phyloP scores from a whole-genome alignment of 2,329 filamentous ascomycete genomes.

The Alternaria postmessia region DNA sequence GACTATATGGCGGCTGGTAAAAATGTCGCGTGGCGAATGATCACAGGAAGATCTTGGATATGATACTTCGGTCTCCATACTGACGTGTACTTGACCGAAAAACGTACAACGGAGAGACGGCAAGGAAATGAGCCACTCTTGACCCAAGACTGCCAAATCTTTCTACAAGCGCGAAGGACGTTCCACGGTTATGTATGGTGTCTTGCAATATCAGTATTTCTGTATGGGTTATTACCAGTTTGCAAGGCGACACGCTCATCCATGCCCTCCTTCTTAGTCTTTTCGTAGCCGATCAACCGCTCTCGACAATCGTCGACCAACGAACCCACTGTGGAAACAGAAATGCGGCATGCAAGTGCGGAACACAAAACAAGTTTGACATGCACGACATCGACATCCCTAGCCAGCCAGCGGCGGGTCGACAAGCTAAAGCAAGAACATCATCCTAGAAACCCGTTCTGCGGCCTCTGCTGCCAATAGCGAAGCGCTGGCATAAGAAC shows the following conservation, averaged over 20 bases:
- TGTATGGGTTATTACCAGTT: neutral
- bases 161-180: neutral
- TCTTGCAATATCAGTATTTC: neutral
- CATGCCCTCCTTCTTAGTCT: neutral
- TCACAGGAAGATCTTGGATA: neutral
- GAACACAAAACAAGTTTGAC: neutral
- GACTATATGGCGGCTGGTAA: neutral
- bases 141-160: neutral
- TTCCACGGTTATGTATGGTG: neutral
- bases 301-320: neutral
- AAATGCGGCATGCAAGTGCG: neutral
- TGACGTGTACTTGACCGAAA: neutral
- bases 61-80: neutral
- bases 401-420: neutral
- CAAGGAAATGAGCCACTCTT: neutral
- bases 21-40: neutral
- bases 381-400: neutral
- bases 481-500: neutral
- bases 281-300: neutral
- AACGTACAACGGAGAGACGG: neutral
- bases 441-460: neutral
- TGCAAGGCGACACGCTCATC: neutral
- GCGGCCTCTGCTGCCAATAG: constrained; percentile 2
- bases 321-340: neutral
- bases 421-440: neutral